Conservation (phyloP, 2,329 filamentous ascomycete genomes). For the Colletotrichum camelliae region DNA sequence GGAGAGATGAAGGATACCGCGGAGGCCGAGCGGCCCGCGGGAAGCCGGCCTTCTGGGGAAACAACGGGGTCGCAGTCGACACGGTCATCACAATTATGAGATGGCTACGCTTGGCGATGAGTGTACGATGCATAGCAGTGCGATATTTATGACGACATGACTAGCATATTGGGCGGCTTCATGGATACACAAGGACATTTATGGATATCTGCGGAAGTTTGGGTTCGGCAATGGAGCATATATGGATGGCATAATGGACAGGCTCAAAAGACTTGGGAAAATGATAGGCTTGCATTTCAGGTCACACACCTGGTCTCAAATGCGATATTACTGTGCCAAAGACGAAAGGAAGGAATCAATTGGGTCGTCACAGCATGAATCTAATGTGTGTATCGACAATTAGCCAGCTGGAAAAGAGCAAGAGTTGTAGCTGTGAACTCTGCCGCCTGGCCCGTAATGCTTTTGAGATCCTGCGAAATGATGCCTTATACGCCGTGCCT, state of each 20-base stretch:
- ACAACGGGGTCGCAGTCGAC: background rate
- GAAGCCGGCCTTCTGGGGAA: background rate
- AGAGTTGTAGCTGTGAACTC: background rate
- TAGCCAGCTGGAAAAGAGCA: background rate
- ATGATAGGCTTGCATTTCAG: background rate
- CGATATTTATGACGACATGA: constrained; percentile 13
- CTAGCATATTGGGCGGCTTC: background rate
- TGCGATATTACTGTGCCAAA: background rate
- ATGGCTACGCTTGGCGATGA: background rate
- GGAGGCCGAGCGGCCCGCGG: background rate
- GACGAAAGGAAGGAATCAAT: background rate
- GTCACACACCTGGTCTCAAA: background rate
- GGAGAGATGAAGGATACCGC: constrained; percentile 30
- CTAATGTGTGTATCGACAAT: background rate
- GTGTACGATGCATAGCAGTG: constrained; percentile 1
- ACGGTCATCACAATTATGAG: background rate
- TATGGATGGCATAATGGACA: background rate
- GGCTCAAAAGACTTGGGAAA: background rate
- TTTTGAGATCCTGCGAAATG: constrained; percentile 3
- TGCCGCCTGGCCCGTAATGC: background rate
- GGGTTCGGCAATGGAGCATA: background rate
- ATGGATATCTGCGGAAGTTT: background rate
- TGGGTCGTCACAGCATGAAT: background rate
- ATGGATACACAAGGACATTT: background rate
- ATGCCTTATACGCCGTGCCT: constrained; percentile 12